A percentile compares a stretch with the other conserved stretches of the same genome.
These are phyloP conservation scores for Senna siamea DNA, from an alignment of 306 rosid genomes.

Conservation along the genomic window DNA sequence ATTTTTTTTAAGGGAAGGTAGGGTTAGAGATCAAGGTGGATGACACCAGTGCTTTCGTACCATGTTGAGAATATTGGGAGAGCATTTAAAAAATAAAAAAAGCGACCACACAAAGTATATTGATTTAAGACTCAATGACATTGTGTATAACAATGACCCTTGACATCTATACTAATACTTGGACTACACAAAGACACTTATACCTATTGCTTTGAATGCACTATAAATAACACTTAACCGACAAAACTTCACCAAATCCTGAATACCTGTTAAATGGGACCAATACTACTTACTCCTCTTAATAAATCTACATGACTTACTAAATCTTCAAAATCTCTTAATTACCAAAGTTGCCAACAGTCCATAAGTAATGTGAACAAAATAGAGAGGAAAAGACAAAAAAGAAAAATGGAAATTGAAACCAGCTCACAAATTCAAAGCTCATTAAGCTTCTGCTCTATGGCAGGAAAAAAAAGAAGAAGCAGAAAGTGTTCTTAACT, in stretches of 20 bases:
- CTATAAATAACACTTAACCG: neutral
- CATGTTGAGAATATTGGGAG: too few relatives aligned
- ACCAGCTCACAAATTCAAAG: neutral
- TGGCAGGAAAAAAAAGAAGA: too few relatives aligned
- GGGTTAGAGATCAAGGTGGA: too few relatives aligned
- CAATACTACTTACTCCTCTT: too few relatives aligned
- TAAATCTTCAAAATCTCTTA: neutral
- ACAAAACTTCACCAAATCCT: neutral
- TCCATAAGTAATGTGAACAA: neutral
- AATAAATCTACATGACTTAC: neutral
- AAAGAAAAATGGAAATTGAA: too few relatives aligned
- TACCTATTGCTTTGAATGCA: too few relatives aligned
- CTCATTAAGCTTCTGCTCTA: neutral
- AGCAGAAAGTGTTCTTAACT: neutral
- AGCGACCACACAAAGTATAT: neutral
- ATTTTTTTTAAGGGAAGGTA: too few relatives aligned
- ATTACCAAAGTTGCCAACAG: neutral
- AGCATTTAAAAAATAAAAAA: too few relatives aligned
- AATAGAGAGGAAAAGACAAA: neutral
- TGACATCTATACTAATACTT: neutral
- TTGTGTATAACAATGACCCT: neutral
- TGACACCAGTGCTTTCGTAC: too few relatives aligned
- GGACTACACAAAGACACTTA: neutral
- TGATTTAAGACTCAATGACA: neutral
- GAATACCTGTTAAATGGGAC: too few relatives aligned